Evolutionary conservation across 352 stramenopile species (phyloP).

Genomic region (Globisporangium megalacanthum): DNA sequence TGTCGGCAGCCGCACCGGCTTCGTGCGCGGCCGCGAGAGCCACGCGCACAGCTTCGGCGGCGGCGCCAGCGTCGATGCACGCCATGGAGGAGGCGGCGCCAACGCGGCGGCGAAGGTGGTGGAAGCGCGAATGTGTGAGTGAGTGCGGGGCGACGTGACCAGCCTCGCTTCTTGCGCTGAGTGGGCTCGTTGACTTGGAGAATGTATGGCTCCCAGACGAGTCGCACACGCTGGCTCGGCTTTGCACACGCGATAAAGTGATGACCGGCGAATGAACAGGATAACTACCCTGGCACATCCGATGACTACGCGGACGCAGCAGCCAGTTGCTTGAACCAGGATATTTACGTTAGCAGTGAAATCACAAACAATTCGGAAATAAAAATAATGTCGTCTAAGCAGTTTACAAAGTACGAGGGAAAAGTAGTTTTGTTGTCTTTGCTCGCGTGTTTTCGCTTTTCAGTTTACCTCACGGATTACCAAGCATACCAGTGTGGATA

Average conservation of each 20-base stretch:
- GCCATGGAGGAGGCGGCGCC: constrained; percentile 9
- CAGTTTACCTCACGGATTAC: neutral
- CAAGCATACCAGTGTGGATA: neutral
- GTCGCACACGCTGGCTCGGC: too few species aligned
- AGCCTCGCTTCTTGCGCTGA: too few species aligned
- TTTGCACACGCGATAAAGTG: too few species aligned
- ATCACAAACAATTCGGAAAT: too few species aligned
- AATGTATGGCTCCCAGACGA: neutral
- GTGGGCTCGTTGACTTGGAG: neutral
- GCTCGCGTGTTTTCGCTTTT: neutral
- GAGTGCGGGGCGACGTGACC: too few species aligned
- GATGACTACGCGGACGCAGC: neutral
- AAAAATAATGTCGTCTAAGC: neutral
- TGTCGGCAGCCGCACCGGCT: neutral
- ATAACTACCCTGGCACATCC: neutral
- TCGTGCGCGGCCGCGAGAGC: constrained; percentile 14
- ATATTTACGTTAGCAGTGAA: too few species aligned
- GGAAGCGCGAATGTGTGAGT: neutral
- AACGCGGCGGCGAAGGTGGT: neutral
- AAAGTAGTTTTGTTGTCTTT: neutral
- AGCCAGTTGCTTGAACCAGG: too few species aligned
- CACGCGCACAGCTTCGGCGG: neutral
- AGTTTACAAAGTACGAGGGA: neutral
- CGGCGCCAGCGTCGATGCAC: constrained; percentile 6
- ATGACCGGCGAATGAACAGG: neutral